These are phyloP conservation scores for Paratinospora sagittata DNA, from an alignment of 164 flowering plant species.

Conservation along the genomic window DNA sequence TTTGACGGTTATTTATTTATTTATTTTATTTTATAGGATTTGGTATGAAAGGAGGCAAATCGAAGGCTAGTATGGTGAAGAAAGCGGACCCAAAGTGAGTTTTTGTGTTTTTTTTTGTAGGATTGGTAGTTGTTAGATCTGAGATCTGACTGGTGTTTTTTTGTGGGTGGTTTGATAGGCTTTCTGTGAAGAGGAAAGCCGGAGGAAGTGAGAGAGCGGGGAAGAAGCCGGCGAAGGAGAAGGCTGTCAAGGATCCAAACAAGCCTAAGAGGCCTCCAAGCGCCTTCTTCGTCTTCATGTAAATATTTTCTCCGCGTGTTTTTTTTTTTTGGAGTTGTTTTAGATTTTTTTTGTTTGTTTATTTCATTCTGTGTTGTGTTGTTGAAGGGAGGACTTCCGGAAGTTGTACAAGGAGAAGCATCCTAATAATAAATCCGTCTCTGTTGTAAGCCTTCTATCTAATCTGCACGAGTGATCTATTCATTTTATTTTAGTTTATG, in stretches of 20 bases:
- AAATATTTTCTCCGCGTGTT: neutral
- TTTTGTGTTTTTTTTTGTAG: conserved; percentile 2
- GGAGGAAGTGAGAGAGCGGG: conserved; percentile 27
- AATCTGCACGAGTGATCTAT: neutral
- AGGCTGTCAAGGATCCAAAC: conserved; percentile 78
- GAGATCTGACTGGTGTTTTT: neutral
- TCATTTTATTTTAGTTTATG: neutral
- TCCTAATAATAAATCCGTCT: conserved; percentile 74
- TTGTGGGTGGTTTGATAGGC: conserved; percentile 10
- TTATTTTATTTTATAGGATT: conserved; percentile 24
- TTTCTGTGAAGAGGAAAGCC: conserved; percentile 26
- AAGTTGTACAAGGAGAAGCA: conserved; percentile 55
- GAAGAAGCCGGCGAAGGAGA: conserved; percentile 36
- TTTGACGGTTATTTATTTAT: too few relatives aligned
- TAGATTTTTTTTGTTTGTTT: neutral
- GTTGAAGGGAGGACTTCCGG: conserved; percentile 74
- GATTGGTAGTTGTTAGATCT: conserved; percentile 1
- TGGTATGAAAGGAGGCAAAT: conserved; percentile 29
- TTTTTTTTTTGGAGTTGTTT: neutral
- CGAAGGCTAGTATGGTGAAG: conserved; percentile 24
- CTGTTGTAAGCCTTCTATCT: conserved; percentile 45
- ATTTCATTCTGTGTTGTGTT: neutral
- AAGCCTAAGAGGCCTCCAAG: conserved; percentile 92
- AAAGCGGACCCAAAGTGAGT: conserved; percentile 39
- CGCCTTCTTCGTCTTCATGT: conserved; percentile 90